A percentile compares a stretch with the other conserved stretches of the same genome.
These are phyloP conservation scores for Solanum chiquidenum DNA, from an alignment of 257 asterid species.

Conservation along the genomic window DNA sequence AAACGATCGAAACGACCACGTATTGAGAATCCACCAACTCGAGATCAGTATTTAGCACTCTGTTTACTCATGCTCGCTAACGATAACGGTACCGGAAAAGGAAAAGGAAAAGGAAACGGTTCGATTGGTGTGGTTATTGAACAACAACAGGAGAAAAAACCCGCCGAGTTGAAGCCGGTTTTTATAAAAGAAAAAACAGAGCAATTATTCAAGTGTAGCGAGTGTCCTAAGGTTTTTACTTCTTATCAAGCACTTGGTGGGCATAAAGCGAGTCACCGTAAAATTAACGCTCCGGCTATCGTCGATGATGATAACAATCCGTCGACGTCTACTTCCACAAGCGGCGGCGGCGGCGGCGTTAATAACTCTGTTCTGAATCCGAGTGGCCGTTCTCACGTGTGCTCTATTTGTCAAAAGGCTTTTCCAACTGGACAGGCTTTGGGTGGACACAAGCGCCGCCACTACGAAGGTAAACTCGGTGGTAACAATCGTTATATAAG, in stretches of 20 bases:
- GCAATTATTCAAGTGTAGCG: slow-evolving; percentile 40
- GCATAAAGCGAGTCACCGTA: slow-evolving; percentile 92
- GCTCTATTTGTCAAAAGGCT: slow-evolving; percentile 50
- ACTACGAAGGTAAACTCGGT: slow-evolving; percentile 63
- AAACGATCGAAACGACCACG: slow-evolving; percentile 46
- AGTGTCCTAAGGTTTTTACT: slow-evolving; percentile 45
- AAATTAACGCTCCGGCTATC: neutral
- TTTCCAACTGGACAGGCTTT: slow-evolving; percentile 85
- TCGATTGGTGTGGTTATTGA: neutral
- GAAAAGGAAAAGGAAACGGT: neutral
- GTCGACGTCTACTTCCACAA: slow-evolving; percentile 5
- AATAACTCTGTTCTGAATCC: slow-evolving; percentile 31
- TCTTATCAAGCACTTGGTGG: slow-evolving; percentile 91
- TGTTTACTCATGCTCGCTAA: slow-evolving; percentile 69
- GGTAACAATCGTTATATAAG: neutral
- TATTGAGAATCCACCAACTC: slow-evolving; percentile 6
- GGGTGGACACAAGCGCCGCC: slow-evolving; percentile 95
- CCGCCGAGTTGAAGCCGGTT: neutral
- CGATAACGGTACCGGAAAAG: neutral
- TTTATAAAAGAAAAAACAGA: neutral
- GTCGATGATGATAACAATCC: slow-evolving; percentile 16
- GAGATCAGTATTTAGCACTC: slow-evolving; percentile 54
- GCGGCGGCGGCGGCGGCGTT: neutral
- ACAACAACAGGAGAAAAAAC: neutral
- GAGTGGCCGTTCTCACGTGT: slow-evolving; percentile 59